Conservation (phyloP, 768 basidiomycete genomes). For the Astraeus odoratus region DNA sequence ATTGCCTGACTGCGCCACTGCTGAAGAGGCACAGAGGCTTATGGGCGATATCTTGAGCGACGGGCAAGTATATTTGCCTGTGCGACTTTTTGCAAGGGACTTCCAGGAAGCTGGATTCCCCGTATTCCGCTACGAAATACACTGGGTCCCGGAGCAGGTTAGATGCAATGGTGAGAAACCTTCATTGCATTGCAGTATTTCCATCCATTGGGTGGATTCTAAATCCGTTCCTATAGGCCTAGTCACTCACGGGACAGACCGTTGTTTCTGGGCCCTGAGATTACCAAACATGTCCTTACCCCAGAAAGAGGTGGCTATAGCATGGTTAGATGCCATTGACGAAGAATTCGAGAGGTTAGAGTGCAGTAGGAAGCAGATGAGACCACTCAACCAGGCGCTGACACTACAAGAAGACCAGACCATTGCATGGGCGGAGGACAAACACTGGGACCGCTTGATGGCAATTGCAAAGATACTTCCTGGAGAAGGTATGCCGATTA, state of each 20-base stretch:
- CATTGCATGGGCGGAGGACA: slow-evolving; percentile 52
- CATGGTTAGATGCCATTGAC: slow-evolving; percentile 49
- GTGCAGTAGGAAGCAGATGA: slow-evolving; percentile 21
- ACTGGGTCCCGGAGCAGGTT: slow-evolving; percentile 59
- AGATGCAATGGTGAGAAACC: slow-evolving; percentile 44
- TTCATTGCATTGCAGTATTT: background rate
- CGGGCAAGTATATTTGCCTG: slow-evolving; percentile 63
- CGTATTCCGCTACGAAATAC: slow-evolving; percentile 59
- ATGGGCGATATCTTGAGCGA: slow-evolving; percentile 57
- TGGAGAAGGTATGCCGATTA: slow-evolving; percentile 13
- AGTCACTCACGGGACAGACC: slow-evolving; percentile 66
- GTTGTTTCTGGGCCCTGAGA: slow-evolving; percentile 55
- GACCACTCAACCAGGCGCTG: slow-evolving; percentile 36
- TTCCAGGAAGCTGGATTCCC: slow-evolving; percentile 51
- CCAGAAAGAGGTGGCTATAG: slow-evolving; percentile 43
- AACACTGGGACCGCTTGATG: slow-evolving; percentile 47
- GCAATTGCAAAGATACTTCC: slow-evolving; percentile 26
- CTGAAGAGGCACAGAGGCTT: slow-evolving; percentile 36
- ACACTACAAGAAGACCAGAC: slow-evolving; percentile 43
- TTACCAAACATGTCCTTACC: slow-evolving; percentile 38
- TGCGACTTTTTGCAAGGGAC: slow-evolving; percentile 56
- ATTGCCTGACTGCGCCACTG: slow-evolving; percentile 33
- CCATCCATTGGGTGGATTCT: background rate
- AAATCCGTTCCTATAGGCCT: slow-evolving; percentile 36
- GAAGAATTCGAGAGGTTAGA: slow-evolving; percentile 38